These are phyloP conservation scores for Pseudocercospora macadamiae DNA, from an alignment of 2,329 filamentous ascomycete genomes.

Conservation along the genomic window DNA sequence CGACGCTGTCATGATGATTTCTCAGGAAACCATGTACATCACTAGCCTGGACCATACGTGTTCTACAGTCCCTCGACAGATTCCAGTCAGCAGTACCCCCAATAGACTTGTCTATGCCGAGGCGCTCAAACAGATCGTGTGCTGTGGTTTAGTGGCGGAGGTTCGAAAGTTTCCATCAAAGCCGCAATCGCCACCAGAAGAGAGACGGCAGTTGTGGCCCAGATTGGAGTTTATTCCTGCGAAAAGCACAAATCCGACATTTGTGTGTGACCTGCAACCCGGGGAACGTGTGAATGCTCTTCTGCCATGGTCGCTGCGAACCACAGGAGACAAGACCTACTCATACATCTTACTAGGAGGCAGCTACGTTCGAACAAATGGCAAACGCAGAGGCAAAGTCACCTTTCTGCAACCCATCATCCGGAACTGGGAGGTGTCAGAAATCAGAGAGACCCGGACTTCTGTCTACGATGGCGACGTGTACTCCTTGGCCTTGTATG, in stretches of 20 bases:
- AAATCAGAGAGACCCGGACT: constrained; percentile 44
- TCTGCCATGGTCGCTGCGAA: constrained; percentile 59
- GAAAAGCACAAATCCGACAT: constrained; percentile 20
- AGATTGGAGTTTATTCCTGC: constrained; percentile 51
- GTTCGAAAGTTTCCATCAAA: constrained; percentile 29
- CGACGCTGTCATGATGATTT: constrained; percentile 31
- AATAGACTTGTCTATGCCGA: constrained; percentile 35
- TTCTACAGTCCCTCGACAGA: constrained; percentile 34
- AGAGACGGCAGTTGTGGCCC: constrained; percentile 43
- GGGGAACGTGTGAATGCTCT: constrained; percentile 65
- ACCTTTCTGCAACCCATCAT: constrained; percentile 36
- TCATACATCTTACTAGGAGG: constrained; percentile 62
- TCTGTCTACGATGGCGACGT: constrained; percentile 56
- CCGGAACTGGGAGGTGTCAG: constrained; percentile 52
- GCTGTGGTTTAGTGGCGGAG: constrained; percentile 48
- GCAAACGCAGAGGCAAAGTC: constrained; percentile 51
- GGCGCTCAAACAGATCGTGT: constrained; percentile 48
- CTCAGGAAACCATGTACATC: constrained; percentile 29
- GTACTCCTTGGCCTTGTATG: constrained; percentile 59
- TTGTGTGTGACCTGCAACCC: constrained; percentile 49
- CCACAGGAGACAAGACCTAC: constrained; percentile 59
- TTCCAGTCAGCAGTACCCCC: constrained; percentile 34
- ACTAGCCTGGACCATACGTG: constrained; percentile 18
- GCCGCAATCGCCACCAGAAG: constrained; percentile 32
- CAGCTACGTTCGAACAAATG: constrained; percentile 48